phyloP scores from a whole-genome alignment of 1,284 basidiomycete genomes.

The Austropuccinia psidii region DNA sequence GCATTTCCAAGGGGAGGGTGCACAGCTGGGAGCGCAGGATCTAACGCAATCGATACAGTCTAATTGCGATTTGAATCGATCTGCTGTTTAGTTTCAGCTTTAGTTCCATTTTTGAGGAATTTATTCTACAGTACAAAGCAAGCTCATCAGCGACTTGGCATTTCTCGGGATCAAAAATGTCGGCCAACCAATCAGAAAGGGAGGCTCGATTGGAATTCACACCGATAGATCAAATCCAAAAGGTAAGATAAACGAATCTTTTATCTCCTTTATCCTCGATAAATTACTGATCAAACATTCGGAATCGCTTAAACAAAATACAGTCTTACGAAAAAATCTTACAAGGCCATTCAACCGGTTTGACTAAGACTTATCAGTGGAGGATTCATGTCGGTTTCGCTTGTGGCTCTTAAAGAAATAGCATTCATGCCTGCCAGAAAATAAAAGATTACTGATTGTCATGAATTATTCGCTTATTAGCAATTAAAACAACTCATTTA shows the following conservation, averaged over 20 bases:
- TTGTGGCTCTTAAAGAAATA: neutral
- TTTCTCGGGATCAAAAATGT: too few relatives aligned
- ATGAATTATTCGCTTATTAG: slow-evolving; percentile 12
- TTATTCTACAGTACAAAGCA: too few relatives aligned
- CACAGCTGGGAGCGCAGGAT: too few relatives aligned
- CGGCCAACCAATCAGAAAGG: too few relatives aligned
- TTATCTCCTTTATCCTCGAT: neutral
- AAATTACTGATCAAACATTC: neutral
- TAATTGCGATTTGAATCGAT: too few relatives aligned
- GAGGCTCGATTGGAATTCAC: slow-evolving; percentile 1
- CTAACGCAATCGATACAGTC: too few relatives aligned
- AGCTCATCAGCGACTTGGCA: too few relatives aligned
- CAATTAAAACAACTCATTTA: slow-evolving; percentile 48
- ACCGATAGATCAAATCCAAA: slow-evolving; percentile 22
- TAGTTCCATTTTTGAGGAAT: too few relatives aligned
- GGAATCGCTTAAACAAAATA: neutral
- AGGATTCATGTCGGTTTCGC: slow-evolving; percentile 21
- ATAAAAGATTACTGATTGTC: neutral
- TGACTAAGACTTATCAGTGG: slow-evolving; percentile 30
- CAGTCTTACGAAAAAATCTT: slow-evolving; percentile 13
- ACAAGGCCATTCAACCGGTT: neutral
- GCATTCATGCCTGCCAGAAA: neutral
- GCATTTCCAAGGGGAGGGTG: too few relatives aligned
- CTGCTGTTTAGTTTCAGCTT: too few relatives aligned
- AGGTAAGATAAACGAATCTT: neutral